Evolutionary conservation across 306 rosid species (phyloP), one percentile per base, ranked within the genome.

Genomic region (Prunus mira): DNA sequence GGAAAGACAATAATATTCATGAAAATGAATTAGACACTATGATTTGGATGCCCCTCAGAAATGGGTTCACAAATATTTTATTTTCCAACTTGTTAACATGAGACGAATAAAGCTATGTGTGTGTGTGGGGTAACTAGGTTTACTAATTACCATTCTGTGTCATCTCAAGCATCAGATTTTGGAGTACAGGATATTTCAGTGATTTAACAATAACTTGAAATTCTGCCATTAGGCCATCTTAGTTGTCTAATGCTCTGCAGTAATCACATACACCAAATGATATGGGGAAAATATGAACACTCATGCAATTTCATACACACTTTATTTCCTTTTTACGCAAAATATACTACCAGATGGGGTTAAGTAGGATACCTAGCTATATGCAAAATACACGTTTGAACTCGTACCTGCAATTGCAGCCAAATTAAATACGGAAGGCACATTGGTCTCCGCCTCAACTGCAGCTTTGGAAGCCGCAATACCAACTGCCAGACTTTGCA

Each of bases 401-500:
- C 15, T 61, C 75, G 64, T 82, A 89, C 98, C 93, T 80, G 95
- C 78, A 65, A 94, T 80, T 56, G 79, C 25, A 49, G 89, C 79
- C 78, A 88, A 75, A 84, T 66, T 78, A 52, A 94, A 84, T 78
- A 80, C 57, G 63, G 65, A 14, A 43, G 98, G 98, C 51, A 94
- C 96, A 74, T 90, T 94, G 28, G 85, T 65, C 83, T 82, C 95
- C 50, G 79, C 83, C 88, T 94, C 97, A 67, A 94, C 91, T 30
- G 93, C 86, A 51, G 95, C 92, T 89, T 89, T 94, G 79, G 98
- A 89, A 71, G 76, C 93, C 12, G 96, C 93, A 82, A 90, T 89
- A 62, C 98, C 98, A 64, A 94, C 93, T 10, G 95, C 93, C 63
- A 89, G 79, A 54, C 98, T 85, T 81, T 86, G 95, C 85, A 92